Base-by-base conservation (phyloP, 1,139 yeast species). In the Hansenula sp. region DNA sequence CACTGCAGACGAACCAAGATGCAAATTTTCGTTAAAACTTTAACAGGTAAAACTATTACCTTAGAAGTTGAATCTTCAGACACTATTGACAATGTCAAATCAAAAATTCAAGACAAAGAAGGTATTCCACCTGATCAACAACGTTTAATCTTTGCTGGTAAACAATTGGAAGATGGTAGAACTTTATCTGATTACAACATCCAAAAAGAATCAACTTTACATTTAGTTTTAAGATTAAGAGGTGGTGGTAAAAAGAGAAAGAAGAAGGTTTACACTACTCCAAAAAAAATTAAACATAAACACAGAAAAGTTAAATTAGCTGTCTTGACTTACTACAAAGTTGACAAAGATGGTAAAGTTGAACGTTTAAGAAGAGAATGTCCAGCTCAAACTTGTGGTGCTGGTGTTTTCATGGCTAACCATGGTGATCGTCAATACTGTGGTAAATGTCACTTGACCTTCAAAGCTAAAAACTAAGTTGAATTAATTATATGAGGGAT, bases 221-320 rank as follows among this genome's bases (percentile, higher is more conserved):
- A 92, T 77, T 83, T 92, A 75, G 97, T 92, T 67, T 79, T 92
- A 58, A 89, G 97, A 82, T 87, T 92, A 73, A 87, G 97, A 82
- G 97, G 97, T 85, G 96, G 96, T 80, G 97, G 97, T 86, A 92
- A 92, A 86, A 92, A 92, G 89, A 90, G 95, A 87, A 88, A 87
- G 89, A 89, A 89, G 90, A 94, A 94, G 96, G 97, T 89, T 71
- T 94, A 92, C 92, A 90, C 97, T 80, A 92, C 98, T 71, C 99
- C 99, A 82, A 92, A 92, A 92, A 92, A 90, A 86, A 87, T 92
- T 79, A 88, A 79, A 79, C 97, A 92, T 95, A 89, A 88, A 86
- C 96, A 88, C 85, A 92, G 88, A 88, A 90, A 90, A 82, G 86
- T 86, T 77, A 92, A 92, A 85, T 82, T 92, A 69, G 97, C 97